Base-by-base conservation (phyloP, 805 yeast genomes). In the Lipomyces spencermartinsiae region DNA sequence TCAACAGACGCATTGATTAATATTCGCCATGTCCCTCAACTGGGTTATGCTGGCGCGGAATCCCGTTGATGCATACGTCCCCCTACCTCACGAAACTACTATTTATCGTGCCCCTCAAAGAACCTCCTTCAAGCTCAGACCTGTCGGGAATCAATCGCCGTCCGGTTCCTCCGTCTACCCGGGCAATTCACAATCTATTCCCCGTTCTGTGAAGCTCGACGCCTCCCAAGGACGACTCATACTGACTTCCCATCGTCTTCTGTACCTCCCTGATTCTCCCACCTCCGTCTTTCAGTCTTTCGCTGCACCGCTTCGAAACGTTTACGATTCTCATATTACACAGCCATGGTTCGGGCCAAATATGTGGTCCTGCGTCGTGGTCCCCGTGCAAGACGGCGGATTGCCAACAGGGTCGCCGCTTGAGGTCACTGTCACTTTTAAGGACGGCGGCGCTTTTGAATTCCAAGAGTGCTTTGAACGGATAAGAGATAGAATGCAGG, bases 271-370 rank as follows among this genome's bases (percentile, higher is more conserved):
- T 12, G 68, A 66, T 35, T 37, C 71, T 16, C 35, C 71, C 14
- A 34, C 54, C 19, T 19, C 61, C 34, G 59, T 43, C 12, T 70
- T 73, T 59, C 55, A 43, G 46, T 73, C 76, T 25, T 68, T 73
- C 51, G 62, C 72, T 5, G 71, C 62, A 12, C 76, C 76, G 12
- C 64, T 73, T 12, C 12, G 51, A 16, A 55, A 63, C 33, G 35
- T 73, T 14, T 66, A 51, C 57, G 75, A 73, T 57, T 65, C 74
- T 39, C 73, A 69, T 53, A 66, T 74, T 19, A 58, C 66, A 9
- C 76, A 73, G 66, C 76, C 76, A 6, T 71, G 75, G 71, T 72
- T 74, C 53, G 76, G 76, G 7, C 75, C 76, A 7, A 71, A 74
- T 43, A 59, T 62, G 55, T 74, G 74, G 74, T 54, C 53, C 12